phyloP scores from a whole-genome alignment of 2,329 filamentous ascomycete species.

The Aquanectria penicillioides region DNA sequence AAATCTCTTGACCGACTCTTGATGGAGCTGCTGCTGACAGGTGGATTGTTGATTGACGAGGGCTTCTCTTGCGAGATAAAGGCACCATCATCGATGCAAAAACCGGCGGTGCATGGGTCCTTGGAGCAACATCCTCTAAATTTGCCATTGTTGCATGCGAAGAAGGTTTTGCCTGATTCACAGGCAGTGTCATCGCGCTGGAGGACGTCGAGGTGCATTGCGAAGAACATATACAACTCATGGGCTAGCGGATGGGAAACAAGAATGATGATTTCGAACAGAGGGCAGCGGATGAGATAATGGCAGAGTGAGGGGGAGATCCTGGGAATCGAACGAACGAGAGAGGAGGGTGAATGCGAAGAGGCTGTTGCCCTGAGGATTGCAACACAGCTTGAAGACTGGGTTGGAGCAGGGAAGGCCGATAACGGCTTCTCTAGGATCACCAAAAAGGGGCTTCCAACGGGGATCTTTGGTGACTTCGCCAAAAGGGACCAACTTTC shows the following conservation, averaged over 20 bases:
- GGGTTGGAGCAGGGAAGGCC: no score
- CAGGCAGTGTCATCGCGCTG: slow-evolving; percentile 37
- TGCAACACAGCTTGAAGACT: no score
- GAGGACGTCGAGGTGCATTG: slow-evolving; percentile 28
- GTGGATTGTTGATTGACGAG: background rate
- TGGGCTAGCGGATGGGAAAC: no score
- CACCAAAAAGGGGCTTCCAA: no score
- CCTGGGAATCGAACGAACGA: no score
- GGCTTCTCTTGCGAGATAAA: background rate
- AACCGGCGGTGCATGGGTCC: slow-evolving; percentile 51
- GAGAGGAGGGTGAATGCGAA: no score
- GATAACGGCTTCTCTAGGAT: no score
- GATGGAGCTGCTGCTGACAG: slow-evolving; percentile 10
- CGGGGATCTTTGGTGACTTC: no score
- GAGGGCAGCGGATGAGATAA: no score
- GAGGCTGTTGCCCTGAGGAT: no score
- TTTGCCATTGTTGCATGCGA: slow-evolving; percentile 47
- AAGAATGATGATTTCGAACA: background rate
- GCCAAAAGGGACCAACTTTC: background rate
- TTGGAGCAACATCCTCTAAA: slow-evolving; percentile 58
- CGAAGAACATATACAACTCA: no score
- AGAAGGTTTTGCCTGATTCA: slow-evolving; percentile 45
- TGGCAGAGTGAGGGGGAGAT: no score
- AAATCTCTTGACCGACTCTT: background rate
- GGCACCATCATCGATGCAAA: slow-evolving; percentile 41